Percentiles rank a stretch among this genome's conserved stretches.
Evolutionary conservation across 768 basidiomycete species (phyloP).

Genomic region (Thelephora aurantiotincta): DNA sequence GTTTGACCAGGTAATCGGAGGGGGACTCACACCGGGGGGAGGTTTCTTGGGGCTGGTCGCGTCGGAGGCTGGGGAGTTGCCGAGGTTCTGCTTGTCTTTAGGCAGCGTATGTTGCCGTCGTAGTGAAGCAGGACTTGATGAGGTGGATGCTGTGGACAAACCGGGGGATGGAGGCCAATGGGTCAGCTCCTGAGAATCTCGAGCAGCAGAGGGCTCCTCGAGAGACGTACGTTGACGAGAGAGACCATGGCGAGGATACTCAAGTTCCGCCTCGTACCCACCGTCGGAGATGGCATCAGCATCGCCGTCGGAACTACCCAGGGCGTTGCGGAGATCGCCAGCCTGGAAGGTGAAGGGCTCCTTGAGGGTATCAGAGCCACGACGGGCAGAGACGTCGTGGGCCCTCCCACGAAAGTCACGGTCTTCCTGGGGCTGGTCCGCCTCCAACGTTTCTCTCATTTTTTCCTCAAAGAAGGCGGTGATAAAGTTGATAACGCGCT

Average conservation of each 20-base stretch:
- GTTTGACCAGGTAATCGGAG: conserved; percentile 39
- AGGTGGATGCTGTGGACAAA: conserved; percentile 49
- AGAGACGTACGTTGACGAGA: conserved; percentile 66
- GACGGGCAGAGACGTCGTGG: conserved; percentile 28
- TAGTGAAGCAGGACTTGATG: conserved; percentile 54
- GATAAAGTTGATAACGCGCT: conserved; percentile 87
- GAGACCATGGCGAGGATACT: conserved; percentile 34
- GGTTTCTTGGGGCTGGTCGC: conserved; percentile 52
- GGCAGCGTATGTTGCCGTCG: conserved; percentile 53
- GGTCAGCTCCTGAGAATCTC: conserved; percentile 28
- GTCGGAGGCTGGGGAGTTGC: conserved; percentile 51
- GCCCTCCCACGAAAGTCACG: conserved; percentile 33
- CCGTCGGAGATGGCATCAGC: conserved; percentile 74
- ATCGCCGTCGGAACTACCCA: conserved; percentile 53
- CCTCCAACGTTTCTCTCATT: conserved; percentile 58
- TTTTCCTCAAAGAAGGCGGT: conserved; percentile 90
- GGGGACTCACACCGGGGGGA: conserved; percentile 21
- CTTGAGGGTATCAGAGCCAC: conserved; percentile 25
- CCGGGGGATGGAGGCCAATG: conserved; percentile 41
- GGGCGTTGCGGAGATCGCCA: conserved; percentile 37
- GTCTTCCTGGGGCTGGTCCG: conserved; percentile 33
- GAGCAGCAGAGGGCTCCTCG: conserved; percentile 21
- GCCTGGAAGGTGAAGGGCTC: conserved; percentile 50
- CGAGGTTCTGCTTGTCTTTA: conserved; percentile 48
- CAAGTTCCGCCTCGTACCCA: conserved; percentile 69